These are phyloP conservation scores for Nannochloropsis granulata DNA, from an alignment of 108 stramenopile species.

Conservation along the genomic window DNA sequence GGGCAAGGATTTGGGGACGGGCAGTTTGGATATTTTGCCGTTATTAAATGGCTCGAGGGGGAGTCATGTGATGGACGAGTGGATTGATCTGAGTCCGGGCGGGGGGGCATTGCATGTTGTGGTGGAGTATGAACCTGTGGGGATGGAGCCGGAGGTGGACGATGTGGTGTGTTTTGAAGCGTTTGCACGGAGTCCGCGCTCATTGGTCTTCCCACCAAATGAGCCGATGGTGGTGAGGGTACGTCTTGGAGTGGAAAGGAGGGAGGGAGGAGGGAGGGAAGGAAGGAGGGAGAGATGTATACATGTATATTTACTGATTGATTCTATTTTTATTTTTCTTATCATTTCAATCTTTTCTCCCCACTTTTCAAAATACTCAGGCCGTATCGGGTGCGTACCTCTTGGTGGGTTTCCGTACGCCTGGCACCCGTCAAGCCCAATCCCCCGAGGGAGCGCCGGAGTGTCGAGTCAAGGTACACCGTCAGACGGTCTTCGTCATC, in stretches of 20 bases:
- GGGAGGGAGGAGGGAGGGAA: background rate
- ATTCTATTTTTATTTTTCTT: background rate
- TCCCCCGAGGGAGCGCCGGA: background rate
- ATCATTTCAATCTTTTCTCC: background rate
- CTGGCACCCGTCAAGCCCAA: background rate
- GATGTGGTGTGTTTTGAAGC: background rate
- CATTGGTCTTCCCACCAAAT: background rate
- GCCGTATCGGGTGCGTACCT: background rate
- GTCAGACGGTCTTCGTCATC: background rate
- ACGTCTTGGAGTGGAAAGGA: background rate
- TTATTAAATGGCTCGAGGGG: background rate
- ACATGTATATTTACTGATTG: background rate
- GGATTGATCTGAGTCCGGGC: background rate
- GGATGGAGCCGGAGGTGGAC: background rate
- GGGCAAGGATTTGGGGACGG: background rate
- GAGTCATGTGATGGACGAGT: background rate
- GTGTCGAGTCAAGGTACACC: background rate
- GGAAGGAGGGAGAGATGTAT: no score
- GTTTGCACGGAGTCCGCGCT: background rate
- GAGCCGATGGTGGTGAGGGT: background rate
- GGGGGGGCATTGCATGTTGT: background rate
- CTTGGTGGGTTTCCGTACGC: background rate
- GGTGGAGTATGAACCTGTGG: background rate
- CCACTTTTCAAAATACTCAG: no score
- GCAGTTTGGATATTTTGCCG: background rate